These are phyloP conservation scores for Podila clonocystis DNA, from an alignment of 192 early-diverging fungal genomes.

Conservation along the genomic window DNA sequence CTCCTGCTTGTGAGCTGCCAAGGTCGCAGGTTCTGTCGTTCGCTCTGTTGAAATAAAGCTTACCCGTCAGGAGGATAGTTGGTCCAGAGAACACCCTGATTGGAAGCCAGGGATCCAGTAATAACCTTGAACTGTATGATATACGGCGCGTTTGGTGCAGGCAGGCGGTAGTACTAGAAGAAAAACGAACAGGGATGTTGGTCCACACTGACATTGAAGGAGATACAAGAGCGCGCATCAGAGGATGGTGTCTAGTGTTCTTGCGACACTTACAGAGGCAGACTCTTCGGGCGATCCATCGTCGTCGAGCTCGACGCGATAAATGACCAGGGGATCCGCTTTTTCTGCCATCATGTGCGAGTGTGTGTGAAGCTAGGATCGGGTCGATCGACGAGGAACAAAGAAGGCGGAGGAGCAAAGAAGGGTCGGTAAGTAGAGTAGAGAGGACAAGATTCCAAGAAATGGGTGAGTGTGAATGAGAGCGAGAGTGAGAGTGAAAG, in stretches of 20 bases:
- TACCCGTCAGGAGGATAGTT: slow-evolving; percentile 89
- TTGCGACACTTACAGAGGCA: slow-evolving; percentile 20
- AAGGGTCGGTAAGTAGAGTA: too few species aligned
- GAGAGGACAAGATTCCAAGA: neutral
- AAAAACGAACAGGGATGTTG: slow-evolving; percentile 15
- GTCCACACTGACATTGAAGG: too few species aligned
- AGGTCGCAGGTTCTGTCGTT: too few species aligned
- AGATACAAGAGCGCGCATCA: neutral
- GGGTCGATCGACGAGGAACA: too few species aligned
- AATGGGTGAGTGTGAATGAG: too few species aligned
- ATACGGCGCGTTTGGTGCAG: slow-evolving; percentile 73
- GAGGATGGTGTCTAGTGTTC: neutral
- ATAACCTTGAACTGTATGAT: slow-evolving; percentile 83
- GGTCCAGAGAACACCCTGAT: slow-evolving; percentile 77
- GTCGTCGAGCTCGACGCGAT: slow-evolving; percentile 46
- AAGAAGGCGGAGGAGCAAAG: too few species aligned
- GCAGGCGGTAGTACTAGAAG: slow-evolving; percentile 78
- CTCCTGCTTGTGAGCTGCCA: too few species aligned
- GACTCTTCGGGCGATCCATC: slow-evolving; percentile 52
- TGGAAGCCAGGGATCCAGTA: slow-evolving; percentile 80
- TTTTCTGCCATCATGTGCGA: neutral
- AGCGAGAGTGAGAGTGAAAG: too few species aligned
- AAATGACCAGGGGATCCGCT: slow-evolving; percentile 22
- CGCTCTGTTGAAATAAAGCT: neutral
- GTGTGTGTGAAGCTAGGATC: too few species aligned